Conservation (phyloP, 2,329 filamentous ascomycete genomes). For the Penicillium polonicum region DNA sequence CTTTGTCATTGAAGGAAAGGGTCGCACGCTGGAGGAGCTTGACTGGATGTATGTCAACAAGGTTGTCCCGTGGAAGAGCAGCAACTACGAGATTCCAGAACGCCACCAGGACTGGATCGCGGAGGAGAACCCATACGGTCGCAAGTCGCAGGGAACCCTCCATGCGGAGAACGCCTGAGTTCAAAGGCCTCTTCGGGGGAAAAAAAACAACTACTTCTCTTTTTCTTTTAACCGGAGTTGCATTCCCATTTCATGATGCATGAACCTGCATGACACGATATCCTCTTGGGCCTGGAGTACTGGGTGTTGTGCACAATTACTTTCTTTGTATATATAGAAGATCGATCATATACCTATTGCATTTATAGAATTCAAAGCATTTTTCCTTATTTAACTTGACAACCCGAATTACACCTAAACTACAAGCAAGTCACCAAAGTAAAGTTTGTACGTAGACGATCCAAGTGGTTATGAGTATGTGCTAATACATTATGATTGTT, state of each 20-base stretch:
- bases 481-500: too few relatives aligned
- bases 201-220: neutral
- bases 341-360: neutral
- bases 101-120: slow-evolving; percentile 18
- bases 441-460: too few relatives aligned
- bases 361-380: slow-evolving; percentile 1
- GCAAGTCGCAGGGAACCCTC: slow-evolving; percentile 24
- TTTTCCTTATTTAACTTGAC: neutral
- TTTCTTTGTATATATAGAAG: slow-evolving; percentile 7
- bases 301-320: slow-evolving; percentile 1
- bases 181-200: neutral
- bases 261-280: slow-evolving; percentile 5
- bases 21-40: slow-evolving; percentile 69
- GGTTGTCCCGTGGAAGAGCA: slow-evolving; percentile 60
- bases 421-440: too few relatives aligned
- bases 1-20: slow-evolving; percentile 72
- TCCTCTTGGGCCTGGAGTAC: slow-evolving; percentile 12
- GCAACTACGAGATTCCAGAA: slow-evolving; percentile 43
- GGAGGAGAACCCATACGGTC: slow-evolving; percentile 19
- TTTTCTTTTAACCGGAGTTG: slow-evolving; percentile 30
- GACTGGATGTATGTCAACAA: slow-evolving; percentile 69
- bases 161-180: slow-evolving; percentile 33
- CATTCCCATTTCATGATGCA: slow-evolving; percentile 10
- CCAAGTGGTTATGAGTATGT: too few relatives aligned
- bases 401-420: neutral